A percentile compares a stretch with the other conserved stretches of the same genome.
phyloP scores from a whole-genome alignment of 2,329 filamentous ascomycete genomes.

The Colletotrichum sp. region DNA sequence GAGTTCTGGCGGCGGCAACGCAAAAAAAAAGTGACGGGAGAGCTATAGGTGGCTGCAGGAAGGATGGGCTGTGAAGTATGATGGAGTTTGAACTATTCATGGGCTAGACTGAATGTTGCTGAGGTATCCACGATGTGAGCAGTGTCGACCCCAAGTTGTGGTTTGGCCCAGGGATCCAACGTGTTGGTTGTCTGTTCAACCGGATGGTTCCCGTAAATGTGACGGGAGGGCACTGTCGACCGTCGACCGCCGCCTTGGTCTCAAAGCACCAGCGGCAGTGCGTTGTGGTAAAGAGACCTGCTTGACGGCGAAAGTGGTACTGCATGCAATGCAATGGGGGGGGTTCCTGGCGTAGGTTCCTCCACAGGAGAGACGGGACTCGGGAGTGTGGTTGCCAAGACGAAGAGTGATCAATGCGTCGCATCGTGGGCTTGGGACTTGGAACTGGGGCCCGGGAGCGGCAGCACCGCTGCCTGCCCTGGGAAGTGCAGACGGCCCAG shows the following conservation, averaged over 20 bases:
- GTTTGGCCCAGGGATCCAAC: background rate
- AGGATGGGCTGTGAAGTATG: background rate
- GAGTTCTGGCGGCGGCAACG: background rate
- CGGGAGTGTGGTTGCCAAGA: background rate
- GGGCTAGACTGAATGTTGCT: background rate
- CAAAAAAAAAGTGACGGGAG: background rate
- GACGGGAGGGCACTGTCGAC: background rate
- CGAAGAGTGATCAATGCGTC: background rate
- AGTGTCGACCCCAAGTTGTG: background rate
- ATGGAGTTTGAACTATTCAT: background rate
- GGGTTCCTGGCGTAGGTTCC: background rate
- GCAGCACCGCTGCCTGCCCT: background rate
- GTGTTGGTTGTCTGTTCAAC: background rate
- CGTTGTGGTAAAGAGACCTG: background rate
- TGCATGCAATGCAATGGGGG: background rate
- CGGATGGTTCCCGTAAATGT: background rate
- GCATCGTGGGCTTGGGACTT: background rate
- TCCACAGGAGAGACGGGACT: background rate
- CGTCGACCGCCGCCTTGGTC: background rate
- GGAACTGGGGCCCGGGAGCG: background rate
- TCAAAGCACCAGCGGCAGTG: background rate
- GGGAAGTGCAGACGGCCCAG: background rate
- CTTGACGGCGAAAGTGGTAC: background rate
- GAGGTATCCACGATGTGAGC: background rate
- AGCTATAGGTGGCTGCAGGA: background rate